Base-by-base conservation (phyloP, 768 basidiomycete species). In the Rubroboletus satanas region DNA sequence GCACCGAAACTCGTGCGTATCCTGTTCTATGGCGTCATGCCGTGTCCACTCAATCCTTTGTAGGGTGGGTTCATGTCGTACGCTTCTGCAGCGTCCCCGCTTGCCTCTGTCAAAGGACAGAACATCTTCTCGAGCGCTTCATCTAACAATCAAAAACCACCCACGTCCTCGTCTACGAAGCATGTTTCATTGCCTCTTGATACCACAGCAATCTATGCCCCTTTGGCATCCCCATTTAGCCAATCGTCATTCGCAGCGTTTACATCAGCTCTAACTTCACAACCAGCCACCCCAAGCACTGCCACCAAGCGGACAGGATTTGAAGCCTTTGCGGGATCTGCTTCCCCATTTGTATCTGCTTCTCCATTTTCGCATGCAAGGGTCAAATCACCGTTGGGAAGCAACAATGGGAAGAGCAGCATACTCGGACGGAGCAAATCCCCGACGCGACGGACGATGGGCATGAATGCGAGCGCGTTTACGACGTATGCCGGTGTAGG, bases 41-140 rank as follows among this genome's bases (percentile, higher is more conserved):
- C 46, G 51, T 47, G 47, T 59, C 8, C 21, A 37, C 54, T 65
- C 31, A 55, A 14, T 42, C 38, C 39, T 44, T 49, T 43, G 35
- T 48, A 87, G 87, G 74, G 80, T 50, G 89, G 89, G 26, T 92
- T 92, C 69, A 84, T 85, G 80, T 85, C 88, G 2, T 92, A 90
- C 62, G 88, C 89, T 12, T 85, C 87, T 3, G 74, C 81, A 11
- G 79, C 75, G 52, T 90, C 89, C 2, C 88, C 89, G 5, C 91
- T 91, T 62, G 83, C 86, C 14, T 71, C 80, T 45, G 83, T 88
- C 64, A 88, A 85, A 61, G 89, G 87, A 45, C 80, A 84, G 56
- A 87, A 80, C 64, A 59, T 79, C 28, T 77, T 81, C 51, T 66
- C 66, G 28, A 56, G 62, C 29, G 56, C 55, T 7, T 15, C 58